phyloP scores from a whole-genome alignment of 169 alveolate species.

The Blepharisma undulans region DNA sequence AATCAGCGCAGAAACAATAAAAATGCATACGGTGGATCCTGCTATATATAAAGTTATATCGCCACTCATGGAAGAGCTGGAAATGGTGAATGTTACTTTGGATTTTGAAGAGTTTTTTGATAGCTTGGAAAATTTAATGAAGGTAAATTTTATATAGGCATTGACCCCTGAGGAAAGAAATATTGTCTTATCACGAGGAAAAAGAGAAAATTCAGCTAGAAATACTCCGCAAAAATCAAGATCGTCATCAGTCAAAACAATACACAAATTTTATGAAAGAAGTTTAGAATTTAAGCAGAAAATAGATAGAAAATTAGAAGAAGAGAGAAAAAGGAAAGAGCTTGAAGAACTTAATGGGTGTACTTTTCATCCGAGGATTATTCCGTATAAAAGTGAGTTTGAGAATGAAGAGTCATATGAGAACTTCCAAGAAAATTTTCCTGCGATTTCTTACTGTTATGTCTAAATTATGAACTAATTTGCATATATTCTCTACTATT shows the following conservation, averaged over 20 bases:
- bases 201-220: not conserved
- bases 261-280: not conserved
- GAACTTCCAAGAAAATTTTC: not conserved
- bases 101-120: slow-evolving; percentile 8
- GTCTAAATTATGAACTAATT: not conserved
- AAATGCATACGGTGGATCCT: not conserved
- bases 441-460: not conserved
- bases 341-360: slow-evolving; percentile 14
- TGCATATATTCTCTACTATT: not conserved
- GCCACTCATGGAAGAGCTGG: not conserved
- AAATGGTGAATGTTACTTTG: not conserved
- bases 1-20: not conserved
- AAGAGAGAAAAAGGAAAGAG: slow-evolving; percentile 2
- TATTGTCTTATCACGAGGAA: not conserved
- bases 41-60: not conserved
- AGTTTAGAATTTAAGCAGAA: not conserved
- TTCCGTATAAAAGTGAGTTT: not conserved
- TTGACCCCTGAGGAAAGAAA: slow-evolving; percentile 24
- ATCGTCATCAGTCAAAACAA: not conserved
- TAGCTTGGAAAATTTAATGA: not conserved
- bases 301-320: not conserved
- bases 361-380: slow-evolving; percentile 15
- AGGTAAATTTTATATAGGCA: not conserved
- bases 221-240: not conserved
- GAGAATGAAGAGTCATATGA: not conserved